A percentile compares a stretch with the other conserved stretches of the same genome.
phyloP scores from a whole-genome alignment of 176 grass and related monocot genomes.

The Lolium rigidum region DNA sequence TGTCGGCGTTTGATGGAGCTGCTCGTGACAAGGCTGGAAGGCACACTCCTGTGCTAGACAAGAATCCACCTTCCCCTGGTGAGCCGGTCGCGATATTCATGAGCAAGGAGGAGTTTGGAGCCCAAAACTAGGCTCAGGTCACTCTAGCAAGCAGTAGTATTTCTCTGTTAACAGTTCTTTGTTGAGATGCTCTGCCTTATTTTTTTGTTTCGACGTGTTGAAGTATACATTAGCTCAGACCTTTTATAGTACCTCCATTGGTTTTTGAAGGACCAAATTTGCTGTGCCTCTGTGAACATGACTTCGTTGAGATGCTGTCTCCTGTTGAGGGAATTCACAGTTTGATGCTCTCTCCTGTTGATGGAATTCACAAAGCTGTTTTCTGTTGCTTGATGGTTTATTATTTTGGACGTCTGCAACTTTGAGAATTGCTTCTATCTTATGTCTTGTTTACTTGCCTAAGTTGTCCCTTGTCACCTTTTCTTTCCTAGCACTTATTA shows the following conservation, averaged over 20 bases:
- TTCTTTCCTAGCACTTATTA: background rate
- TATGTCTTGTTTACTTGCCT: background rate
- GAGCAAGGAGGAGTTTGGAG: constrained; percentile 55
- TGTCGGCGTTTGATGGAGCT: constrained; percentile 43
- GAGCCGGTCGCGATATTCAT: constrained; percentile 67
- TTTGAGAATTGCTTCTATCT: background rate
- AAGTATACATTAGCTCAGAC: background rate
- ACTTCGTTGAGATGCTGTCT: background rate
- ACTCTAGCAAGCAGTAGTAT: background rate
- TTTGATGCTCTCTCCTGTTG: too few species aligned
- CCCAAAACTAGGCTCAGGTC: background rate
- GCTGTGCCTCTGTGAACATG: background rate
- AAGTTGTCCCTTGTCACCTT: background rate
- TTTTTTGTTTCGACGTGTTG: background rate
- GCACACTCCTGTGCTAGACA: constrained; percentile 48
- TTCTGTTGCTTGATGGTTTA: background rate
- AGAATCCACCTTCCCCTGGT: constrained; percentile 68
- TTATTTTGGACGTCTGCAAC: background rate
- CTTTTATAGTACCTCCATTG: background rate
- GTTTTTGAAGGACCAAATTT: background rate
- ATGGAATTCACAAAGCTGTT: background rate
- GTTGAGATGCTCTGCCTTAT: constrained; percentile 4
- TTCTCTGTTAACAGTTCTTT: background rate
- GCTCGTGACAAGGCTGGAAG: constrained; percentile 51
- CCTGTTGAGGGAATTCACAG: background rate